Base-by-base conservation (phyloP, 805 yeast species). In the Pichia phayaonensis region DNA sequence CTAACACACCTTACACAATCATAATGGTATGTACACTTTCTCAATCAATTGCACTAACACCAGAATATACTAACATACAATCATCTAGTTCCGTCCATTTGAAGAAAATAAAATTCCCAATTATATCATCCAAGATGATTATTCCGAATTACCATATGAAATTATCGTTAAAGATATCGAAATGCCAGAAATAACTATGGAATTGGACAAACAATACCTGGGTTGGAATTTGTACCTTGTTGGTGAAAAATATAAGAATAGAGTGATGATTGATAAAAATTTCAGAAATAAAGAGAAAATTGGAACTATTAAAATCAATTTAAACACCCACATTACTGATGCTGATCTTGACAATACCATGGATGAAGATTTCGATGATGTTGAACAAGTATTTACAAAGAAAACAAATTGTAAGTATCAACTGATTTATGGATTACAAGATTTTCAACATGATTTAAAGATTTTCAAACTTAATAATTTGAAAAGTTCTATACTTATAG, bases 41-140 rank as follows among this genome's bases (percentile, higher is more conserved):
- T n/a, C n/a, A n/a, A n/a, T n/a, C n/a, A n/a, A n/a, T n/a, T n/a
- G n/a, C n/a, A n/a, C n/a, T n/a, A n/a, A n/a, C n/a, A n/a, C n/a
- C n/a, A n/a, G n/a, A n/a, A n/a, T n/a, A n/a, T 50, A 47, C 49
- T 44, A 40, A 49, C 52, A 13, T 21, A 21, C 3, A 8, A 21
- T 23, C 26, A 16, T 34, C n/a, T 47, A 73, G 77, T 66, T 77
- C 46, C 74, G 75, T 67, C 81, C 79, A 40, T 71, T 74, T 68
- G 70, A 69, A 42, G 79, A 75, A 23, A 58, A 59, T 22, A 71
- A 71, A 45, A 61, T 71, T 8, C 79, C 81, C 8, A 71, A 80
- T 53, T 79, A 77, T 58, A 60, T 70, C 12, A 53, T 78, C 22
- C 73, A 71, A 40, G 53, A 50, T 46, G 53, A 50, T 27, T 50